Percentiles rank a stretch among this genome's conserved stretches.
phyloP scores from a whole-genome alignment of 129 eudicot genomes.

The Sambucus nigra region DNA sequence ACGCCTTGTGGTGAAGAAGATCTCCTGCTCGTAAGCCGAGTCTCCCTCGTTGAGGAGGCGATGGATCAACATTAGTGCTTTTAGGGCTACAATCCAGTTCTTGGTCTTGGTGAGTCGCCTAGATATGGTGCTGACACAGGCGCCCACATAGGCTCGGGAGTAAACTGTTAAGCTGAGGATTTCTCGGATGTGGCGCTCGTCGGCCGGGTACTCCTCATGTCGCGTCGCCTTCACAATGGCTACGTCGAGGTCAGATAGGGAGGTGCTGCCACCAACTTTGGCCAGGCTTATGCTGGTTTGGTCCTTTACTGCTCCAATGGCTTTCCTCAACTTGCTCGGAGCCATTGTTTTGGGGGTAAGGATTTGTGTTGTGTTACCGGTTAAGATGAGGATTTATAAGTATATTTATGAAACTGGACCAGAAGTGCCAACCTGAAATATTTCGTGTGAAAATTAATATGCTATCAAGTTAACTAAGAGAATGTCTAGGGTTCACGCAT shows the following conservation, averaged over 20 bases:
- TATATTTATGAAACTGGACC: not conserved
- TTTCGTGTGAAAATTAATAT: not conserved
- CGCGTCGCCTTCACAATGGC: constrained; percentile 88
- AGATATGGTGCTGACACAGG: constrained; percentile 65
- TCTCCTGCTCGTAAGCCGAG: constrained; percentile 60
- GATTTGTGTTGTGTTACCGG: not conserved
- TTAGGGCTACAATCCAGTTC: constrained; percentile 89
- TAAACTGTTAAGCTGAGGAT: constrained; percentile 53
- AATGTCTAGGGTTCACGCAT: no score
- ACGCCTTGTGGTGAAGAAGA: constrained; percentile 81
- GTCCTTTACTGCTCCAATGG: constrained; percentile 90
- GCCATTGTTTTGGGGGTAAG: constrained; percentile 25
- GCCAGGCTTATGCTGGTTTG: constrained; percentile 81
- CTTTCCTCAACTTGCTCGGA: constrained; percentile 59
- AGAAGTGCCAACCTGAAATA: constrained; percentile 8
- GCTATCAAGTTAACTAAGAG: no score
- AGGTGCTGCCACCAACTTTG: constrained; percentile 43
- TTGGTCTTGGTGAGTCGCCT: constrained; percentile 77
- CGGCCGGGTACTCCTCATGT: constrained; percentile 70
- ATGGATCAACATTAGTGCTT: constrained; percentile 59
- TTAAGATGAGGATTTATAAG: not conserved
- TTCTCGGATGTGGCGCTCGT: constrained; percentile 56
- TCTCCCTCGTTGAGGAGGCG: constrained; percentile 67
- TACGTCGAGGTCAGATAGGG: constrained; percentile 64
- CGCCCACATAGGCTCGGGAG: constrained; percentile 44